Evolutionary conservation across 2,329 filamentous ascomycete species (phyloP).

Genomic region (Metarhizium humberi): DNA sequence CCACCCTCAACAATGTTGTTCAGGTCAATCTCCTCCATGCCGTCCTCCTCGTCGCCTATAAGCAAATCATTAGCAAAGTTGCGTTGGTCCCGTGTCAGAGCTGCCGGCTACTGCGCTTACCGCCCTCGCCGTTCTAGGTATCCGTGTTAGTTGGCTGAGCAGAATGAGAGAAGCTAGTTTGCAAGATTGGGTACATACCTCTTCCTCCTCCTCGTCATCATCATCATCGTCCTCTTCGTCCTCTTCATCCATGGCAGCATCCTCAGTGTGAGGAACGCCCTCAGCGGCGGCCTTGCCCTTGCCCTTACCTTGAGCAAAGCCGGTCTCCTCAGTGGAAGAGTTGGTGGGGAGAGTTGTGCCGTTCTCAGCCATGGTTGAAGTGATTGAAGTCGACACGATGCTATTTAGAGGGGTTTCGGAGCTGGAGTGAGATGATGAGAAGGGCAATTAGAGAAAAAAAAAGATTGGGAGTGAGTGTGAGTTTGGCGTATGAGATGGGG

Average conservation of each 20-base stretch:
- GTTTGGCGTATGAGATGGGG: conserved; percentile 14
- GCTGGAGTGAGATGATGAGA: neutral
- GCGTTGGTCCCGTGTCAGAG: neutral
- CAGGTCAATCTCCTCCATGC: conserved; percentile 84
- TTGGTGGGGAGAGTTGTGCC: conserved; percentile 37
- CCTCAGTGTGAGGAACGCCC: conserved; percentile 42
- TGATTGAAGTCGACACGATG: neutral
- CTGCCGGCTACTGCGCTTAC: conserved; percentile 13
- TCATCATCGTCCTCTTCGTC: conserved; percentile 66
- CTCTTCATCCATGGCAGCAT: conserved; percentile 58
- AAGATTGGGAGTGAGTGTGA: conserved; percentile 9
- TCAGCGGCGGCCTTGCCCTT: conserved; percentile 59
- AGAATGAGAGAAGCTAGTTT: neutral
- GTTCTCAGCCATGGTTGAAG: conserved; percentile 36
- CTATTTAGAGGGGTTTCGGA: neutral
- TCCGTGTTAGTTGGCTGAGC: conserved; percentile 14
- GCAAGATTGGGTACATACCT: conserved; percentile 13
- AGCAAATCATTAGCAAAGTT: conserved; percentile 1
- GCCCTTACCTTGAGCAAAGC: conserved; percentile 57
- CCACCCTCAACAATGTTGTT: conserved; percentile 76
- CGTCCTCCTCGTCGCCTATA: conserved; percentile 59
- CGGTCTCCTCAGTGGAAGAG: conserved; percentile 26
- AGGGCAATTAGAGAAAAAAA: neutral
- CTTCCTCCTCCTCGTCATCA: conserved; percentile 26
- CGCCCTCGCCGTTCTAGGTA: conserved; percentile 18